Evolutionary conservation across 2,329 filamentous ascomycete species (phyloP), one percentile per base, ranked within the genome.

Genomic region (Fusarium sp.): DNA sequence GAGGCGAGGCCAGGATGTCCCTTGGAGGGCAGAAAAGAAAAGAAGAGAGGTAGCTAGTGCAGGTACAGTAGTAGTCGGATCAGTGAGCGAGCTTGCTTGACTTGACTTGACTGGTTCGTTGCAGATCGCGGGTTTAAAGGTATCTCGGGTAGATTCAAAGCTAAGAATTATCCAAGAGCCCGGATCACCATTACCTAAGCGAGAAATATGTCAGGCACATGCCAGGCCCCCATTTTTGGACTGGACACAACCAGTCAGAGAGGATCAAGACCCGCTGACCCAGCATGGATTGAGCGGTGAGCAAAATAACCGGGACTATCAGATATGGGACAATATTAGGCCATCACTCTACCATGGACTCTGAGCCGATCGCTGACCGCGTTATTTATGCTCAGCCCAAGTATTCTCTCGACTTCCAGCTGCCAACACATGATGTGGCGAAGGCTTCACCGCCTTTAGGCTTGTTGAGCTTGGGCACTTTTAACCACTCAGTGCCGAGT

Each of bases 151-250:
- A 73, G 70, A 58, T 62, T 70, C 49, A 58, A 49, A 55, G 54
- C 70, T 66, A 66, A 63, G 70, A 74, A 72, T 67, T 65, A 55
- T 62, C 66, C 67, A 67, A 36, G 42, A 22, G 38, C 33, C 38
- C 35, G 67, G 69, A 54, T 68, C 69, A 54, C 62, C 58, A 70
- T 72, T 72, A 72, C 68, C 69, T 72, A 72, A 72, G 49, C 69
- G 62, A 13, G 44, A 26, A 28, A 48, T 54, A 51, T 36, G 57
- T 39, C 63, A 65, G 63, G 57, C 63, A 63, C 47, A 61, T 31
- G 24, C 55, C 38, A 26, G 22, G 28, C 33, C 56, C 62, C 62
- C 11, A 26, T 47, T 55, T 64, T 69, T n/a, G n/a, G 35, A 24
- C 59, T 18, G 6, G 15, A 1, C 7, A 3, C 8, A 35, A 35